Base-by-base conservation (phyloP, 192 early-diverging fungal genomes). In the Rhizophagus sp. region DNA sequence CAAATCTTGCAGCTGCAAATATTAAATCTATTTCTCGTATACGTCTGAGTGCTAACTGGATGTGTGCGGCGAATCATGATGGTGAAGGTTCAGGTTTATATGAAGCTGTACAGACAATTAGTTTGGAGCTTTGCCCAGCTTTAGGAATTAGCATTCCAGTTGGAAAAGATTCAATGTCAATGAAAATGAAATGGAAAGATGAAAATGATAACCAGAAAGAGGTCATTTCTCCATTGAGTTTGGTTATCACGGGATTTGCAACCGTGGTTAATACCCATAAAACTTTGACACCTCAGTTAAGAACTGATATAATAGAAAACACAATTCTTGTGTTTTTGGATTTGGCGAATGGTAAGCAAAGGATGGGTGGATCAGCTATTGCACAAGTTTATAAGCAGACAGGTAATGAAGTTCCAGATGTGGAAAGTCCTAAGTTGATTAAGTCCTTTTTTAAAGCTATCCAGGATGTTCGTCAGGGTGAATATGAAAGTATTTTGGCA, bases 131-230 rank as follows among this genome's bases (percentile, higher is more conserved):
- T 71, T 99, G 98, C 86, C 96, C 95, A 62, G 88, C 89, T 63
- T 88, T 99, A 57, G 97, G 97, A 27, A 88, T 99, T 80, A 92
- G 94, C 63, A 95, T 99, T 75, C 98, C 98, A 8, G 98, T 99
- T 24, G 98, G 98, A 74, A 99, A 99, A 89, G 98, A 99, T 87
- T 98, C 97, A 11, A 97, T 99, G 97, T 96, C 95, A 57, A 99
- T 99, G 98, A 96, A 97, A 88, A 94, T 97, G 87, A 92, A 92
- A 80, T 98, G 97, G 96, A 79, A 80, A n/a, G 85, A 84, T 12
- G 75, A 85, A 30, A 78, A 85, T 41, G 75, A 75, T 27, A 79
- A 75, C 19, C 80, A 80, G 62, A 83, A 78, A 8, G 86, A 87
- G 33, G 95, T 98, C 24, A 97, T 94, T 4, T 94, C 97, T 10